Percentiles rank a stretch among this genome's conserved stretches.
These are phyloP conservation scores for Stevia rebaudiana DNA, from an alignment of 140 eudicot genomes.

Conservation along the genomic window DNA sequence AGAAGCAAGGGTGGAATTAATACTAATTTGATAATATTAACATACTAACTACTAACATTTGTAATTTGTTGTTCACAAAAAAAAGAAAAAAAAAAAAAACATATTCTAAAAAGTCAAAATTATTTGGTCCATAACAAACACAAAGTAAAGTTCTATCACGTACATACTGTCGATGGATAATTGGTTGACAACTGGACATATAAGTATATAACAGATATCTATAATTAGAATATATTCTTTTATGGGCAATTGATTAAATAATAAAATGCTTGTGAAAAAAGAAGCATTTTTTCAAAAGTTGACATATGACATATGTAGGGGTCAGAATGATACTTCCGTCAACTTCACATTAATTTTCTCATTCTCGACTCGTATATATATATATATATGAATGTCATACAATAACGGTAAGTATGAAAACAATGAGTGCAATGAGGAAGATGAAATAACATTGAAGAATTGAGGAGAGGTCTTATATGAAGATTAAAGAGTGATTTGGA, in stretches of 20 bases:
- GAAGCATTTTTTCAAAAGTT: constrained; percentile 6
- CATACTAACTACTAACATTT: too few species aligned
- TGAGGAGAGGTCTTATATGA: constrained; percentile 47
- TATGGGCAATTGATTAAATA: constrained; percentile 12
- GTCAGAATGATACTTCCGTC: constrained; percentile 12
- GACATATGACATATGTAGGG: constrained; percentile 17
- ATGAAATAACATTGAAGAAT: neutral
- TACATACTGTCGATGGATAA: too few species aligned
- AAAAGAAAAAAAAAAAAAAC: too few species aligned
- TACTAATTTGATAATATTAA: too few species aligned
- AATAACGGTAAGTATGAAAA: constrained; percentile 14
- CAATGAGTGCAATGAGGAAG: constrained; percentile 7
- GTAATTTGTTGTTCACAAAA: too few species aligned
- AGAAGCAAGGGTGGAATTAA: too few species aligned
- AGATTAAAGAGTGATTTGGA: constrained; percentile 49
- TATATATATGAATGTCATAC: constrained; percentile 30
- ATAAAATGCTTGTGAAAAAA: constrained; percentile 11
- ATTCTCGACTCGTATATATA: constrained; percentile 23
- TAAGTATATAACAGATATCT: too few species aligned
- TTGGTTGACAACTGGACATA: too few species aligned
- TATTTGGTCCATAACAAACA: too few species aligned
- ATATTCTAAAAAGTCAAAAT: too few species aligned
- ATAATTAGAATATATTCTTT: constrained; percentile 28
- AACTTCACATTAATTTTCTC: constrained; percentile 16
- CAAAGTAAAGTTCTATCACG: too few species aligned